Evolutionary conservation across 208 protist species (phyloP), one percentile per base, ranked within the genome.

Genomic region (Trichomonas vaginalis): DNA sequence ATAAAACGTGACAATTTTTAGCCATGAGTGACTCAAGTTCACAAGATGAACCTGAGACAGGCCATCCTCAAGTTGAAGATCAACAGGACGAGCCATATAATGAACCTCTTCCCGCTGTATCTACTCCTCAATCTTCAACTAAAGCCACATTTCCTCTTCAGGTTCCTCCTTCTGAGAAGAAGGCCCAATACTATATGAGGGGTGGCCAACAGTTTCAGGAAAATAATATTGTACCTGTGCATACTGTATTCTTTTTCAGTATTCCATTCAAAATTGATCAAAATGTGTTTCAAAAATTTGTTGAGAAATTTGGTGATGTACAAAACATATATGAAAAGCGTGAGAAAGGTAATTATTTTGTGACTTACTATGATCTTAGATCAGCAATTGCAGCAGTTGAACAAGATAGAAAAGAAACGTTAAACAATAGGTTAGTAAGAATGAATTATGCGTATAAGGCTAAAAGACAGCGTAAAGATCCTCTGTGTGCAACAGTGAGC

Each of bases 191-290:
- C 56, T 70, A 70, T 70, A 27, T 70, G 56, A 70, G 56, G n/a
- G 56, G 56, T 70, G 56, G 56, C 56, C 56, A 70, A 27, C 17
- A 12, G 17, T 70, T 70, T 70, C 56, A 83, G 35, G 79, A 83
- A 42, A 40, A 83, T 83, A 83, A 83, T 40, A 83, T 12, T 42
- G n/a, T 42, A 37, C 79, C 79, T 42, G 35, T 83, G 35, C 79
- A 83, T 83, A 83, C 79, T 83, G 79, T 83, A 12, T 83, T 83
- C 79, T 83, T 83, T 83, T 83, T 83, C 79, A 83, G 35, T 83
- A 83, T 83, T 32, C 79, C 79, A 15, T 83, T 40, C 35, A n/a
- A 83, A 40, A 40, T 83, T 12, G 35, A 35, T 42, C 35, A 83
- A 17, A 35, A n/a, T 83, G 79, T 42, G 14, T 83, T 83, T 32